Percentiles rank a stretch among this genome's conserved stretches.
These are phyloP conservation scores for Paecilomyces dactylethromorphus DNA, from an alignment of 2,329 filamentous ascomycete genomes.

Conservation along the genomic window DNA sequence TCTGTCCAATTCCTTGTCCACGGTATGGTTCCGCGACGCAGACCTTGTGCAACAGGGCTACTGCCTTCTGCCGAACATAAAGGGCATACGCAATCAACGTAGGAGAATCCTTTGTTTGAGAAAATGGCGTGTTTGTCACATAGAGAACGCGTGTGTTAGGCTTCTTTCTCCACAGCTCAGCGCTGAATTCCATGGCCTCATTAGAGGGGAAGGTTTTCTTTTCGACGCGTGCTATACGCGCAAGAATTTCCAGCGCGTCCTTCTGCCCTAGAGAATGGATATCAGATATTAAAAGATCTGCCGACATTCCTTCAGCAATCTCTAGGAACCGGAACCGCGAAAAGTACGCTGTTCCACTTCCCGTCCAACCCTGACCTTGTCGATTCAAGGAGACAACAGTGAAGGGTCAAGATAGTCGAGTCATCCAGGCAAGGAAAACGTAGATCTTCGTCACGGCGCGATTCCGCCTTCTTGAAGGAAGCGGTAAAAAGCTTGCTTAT, in stretches of 20 bases:
- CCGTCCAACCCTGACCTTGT: neutral
- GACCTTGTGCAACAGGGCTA: constrained; percentile 46
- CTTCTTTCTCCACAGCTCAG: constrained; percentile 42
- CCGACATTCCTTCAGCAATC: constrained; percentile 15
- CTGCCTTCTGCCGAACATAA: constrained; percentile 38
- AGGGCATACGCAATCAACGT: constrained; percentile 42
- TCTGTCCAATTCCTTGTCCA: constrained; percentile 40
- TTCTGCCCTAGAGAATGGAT: constrained; percentile 30
- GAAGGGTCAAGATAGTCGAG: neutral
- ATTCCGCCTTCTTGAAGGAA: neutral
- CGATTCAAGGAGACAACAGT: neutral
- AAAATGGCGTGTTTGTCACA: constrained; percentile 14
- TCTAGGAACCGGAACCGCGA: neutral
- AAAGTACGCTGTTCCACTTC: neutral
- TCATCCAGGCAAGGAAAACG: neutral
- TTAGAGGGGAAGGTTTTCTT: constrained; percentile 46
- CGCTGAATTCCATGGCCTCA: constrained; percentile 44
- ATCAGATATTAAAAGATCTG: constrained; percentile 24
- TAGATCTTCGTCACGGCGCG: neutral
- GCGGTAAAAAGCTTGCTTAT: too few species aligned
- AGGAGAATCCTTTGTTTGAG: constrained; percentile 3
- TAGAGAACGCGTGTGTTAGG: constrained; percentile 42
- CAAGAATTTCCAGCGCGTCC: constrained; percentile 29
- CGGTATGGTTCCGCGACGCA: constrained; percentile 43
- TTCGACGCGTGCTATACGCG: constrained; percentile 35